These are phyloP conservation scores for Parietichytrium sp. DNA, from an alignment of 108 stramenopile genomes.

Conservation along the genomic window DNA sequence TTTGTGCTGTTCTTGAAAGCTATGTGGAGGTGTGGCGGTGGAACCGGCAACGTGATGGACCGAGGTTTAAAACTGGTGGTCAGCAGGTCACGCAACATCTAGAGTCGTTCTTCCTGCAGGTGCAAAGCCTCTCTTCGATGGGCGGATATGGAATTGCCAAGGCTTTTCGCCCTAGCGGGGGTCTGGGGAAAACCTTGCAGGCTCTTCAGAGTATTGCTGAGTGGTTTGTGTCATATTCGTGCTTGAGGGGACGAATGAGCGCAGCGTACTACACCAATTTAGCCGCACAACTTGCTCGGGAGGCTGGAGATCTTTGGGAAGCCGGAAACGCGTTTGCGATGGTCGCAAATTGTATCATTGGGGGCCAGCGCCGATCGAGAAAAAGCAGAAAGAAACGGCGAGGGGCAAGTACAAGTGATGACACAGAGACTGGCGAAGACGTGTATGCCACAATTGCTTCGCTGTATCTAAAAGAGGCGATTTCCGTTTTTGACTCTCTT, in stretches of 20 bases:
- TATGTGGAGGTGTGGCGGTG: constrained; percentile 4
- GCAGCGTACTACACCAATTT: constrained; percentile 21
- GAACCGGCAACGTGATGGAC: too few relatives aligned
- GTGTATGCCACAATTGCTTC: background rate
- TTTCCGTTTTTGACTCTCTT: background rate
- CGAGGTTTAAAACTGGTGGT: too few relatives aligned
- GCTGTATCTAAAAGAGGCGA: background rate
- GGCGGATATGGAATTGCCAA: background rate
- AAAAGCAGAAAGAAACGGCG: too few relatives aligned
- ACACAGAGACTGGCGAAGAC: background rate
- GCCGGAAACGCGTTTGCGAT: constrained; percentile 34
- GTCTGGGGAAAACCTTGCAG: background rate
- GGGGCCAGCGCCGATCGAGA: background rate
- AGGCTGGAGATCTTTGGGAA: background rate
- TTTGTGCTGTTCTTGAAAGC: background rate
- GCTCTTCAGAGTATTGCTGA: constrained; percentile 19
- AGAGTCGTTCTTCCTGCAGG: background rate
- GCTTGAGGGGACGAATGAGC: background rate
- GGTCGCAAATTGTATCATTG: constrained; percentile 10
- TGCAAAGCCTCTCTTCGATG: background rate
- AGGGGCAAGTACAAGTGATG: background rate
- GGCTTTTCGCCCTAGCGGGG: background rate
- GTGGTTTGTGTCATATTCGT: background rate
- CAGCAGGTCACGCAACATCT: background rate
- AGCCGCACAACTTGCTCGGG: background rate